Conservation (phyloP, 805 yeast species). For the Candida taoyuanica region DNA sequence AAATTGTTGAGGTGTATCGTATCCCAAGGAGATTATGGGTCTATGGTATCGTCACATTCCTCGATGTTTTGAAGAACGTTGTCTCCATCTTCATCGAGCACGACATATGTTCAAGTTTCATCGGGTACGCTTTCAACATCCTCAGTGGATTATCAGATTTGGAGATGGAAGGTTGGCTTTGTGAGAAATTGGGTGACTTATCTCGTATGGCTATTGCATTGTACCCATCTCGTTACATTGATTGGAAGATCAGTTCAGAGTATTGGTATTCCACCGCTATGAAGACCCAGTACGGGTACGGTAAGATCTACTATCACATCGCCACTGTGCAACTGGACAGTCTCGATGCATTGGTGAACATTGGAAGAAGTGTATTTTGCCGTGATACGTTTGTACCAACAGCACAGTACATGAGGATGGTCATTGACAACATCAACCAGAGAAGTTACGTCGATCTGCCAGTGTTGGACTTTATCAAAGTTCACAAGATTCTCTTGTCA, state of each 20-base stretch:
- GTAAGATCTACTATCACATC: slow-evolving; percentile 82
- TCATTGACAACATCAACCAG: slow-evolving; percentile 71
- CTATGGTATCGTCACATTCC: slow-evolving; percentile 75
- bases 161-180: slow-evolving; percentile 50
- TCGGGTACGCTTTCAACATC: slow-evolving; percentile 61
- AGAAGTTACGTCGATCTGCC: slow-evolving; percentile 39
- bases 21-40: slow-evolving; percentile 82
- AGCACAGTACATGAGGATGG: slow-evolving; percentile 68
- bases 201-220: slow-evolving; percentile 86
- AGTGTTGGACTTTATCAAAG: slow-evolving; percentile 27
- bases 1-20: slow-evolving; percentile 70
- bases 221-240: slow-evolving; percentile 73
- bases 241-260: slow-evolving; percentile 81
- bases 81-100: slow-evolving; percentile 71
- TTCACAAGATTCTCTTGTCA: slow-evolving; percentile 24
- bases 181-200: slow-evolving; percentile 77
- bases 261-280: slow-evolving; percentile 77
- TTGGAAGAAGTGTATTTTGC: slow-evolving; percentile 75
- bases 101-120: slow-evolving; percentile 72
- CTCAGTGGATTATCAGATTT: slow-evolving; percentile 37
- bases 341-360: slow-evolving; percentile 71
- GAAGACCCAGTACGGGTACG: slow-evolving; percentile 74
- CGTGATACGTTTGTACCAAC: slow-evolving; percentile 84
- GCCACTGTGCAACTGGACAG: slow-evolving; percentile 74
- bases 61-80: slow-evolving; percentile 72